Evolutionary conservation across 83 land plant species (phyloP).

Genomic region (Picea engelmannii): DNA sequence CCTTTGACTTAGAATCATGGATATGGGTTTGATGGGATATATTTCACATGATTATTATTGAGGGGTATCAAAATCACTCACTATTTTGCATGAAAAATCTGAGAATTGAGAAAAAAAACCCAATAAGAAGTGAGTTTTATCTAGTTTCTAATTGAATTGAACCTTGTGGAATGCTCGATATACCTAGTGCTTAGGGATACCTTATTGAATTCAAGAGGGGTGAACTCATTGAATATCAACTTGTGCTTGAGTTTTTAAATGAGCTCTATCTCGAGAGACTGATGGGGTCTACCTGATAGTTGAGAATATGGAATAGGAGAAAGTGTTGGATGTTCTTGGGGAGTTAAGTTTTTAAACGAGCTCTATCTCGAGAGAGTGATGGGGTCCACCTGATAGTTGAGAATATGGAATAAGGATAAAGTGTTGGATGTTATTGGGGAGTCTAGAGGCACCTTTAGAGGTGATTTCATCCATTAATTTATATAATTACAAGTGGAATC

Average conservation of each 20-base stretch:
- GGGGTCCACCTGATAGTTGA: background rate
- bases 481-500: too few species aligned
- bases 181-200: slow-evolving; percentile 21
- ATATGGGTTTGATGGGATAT: background rate
- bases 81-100: slow-evolving; percentile 1
- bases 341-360: slow-evolving; percentile 8
- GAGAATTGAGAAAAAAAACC: background rate
- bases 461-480: slow-evolving; percentile 42
- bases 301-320: slow-evolving; percentile 14
- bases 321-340: slow-evolving; percentile 80
- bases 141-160: slow-evolving; percentile 22
- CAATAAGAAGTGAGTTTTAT: background rate
- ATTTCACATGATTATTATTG: background rate
- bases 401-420: slow-evolving; percentile 29
- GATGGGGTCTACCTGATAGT: background rate
- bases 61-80: slow-evolving; percentile 30
- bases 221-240: background rate
- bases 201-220: too few species aligned
- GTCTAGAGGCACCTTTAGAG: slow-evolving; percentile 32
- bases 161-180: slow-evolving; percentile 29
- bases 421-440: slow-evolving; percentile 76
- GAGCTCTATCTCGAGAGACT: background rate
- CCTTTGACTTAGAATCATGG: background rate
- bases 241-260: background rate
- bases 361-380: background rate